phyloP scores from a whole-genome alignment of 2,329 filamentous ascomycete genomes.

The Cladosporium sp. region DNA sequence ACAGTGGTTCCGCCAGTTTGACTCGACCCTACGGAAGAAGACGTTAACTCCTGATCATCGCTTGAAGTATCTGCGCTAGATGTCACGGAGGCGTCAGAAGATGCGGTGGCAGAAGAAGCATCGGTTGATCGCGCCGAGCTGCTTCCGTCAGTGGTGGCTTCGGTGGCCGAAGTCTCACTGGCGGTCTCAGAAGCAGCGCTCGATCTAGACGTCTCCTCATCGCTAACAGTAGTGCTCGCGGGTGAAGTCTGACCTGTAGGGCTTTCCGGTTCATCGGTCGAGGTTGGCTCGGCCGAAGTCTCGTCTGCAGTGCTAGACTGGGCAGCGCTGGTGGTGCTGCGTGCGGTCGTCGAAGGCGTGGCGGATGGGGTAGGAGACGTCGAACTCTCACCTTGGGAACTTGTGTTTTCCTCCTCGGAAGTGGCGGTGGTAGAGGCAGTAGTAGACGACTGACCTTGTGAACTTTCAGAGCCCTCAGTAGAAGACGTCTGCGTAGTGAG shows the following conservation, averaged over 20 bases:
- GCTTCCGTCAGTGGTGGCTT: conserved; percentile 10
- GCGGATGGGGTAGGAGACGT: conserved; percentile 20
- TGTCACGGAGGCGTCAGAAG: conserved; percentile 20
- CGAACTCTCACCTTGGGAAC: conserved; percentile 20
- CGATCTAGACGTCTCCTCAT: conserved; percentile 11
- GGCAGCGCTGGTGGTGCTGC: background rate
- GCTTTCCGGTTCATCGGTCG: conserved; percentile 12
- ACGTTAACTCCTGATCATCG: conserved; percentile 19
- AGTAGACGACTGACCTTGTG: conserved; percentile 27
- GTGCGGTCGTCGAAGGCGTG: conserved; percentile 7
- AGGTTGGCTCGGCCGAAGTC: conserved; percentile 3
- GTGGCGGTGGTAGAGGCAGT: conserved; percentile 16
- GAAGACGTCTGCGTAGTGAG: conserved; percentile 24
- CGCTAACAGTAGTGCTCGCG: conserved; percentile 1
- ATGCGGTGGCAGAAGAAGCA: conserved; percentile 13
- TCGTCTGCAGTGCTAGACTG: conserved; percentile 11
- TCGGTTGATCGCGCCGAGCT: conserved; percentile 11
- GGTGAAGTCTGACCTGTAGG: conserved; percentile 18
- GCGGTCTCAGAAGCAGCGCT: conserved; percentile 11
- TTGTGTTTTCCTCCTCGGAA: conserved; percentile 16
- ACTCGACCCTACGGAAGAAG: conserved; percentile 18
- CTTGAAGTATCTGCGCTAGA: conserved; percentile 13
- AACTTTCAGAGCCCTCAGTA: conserved; percentile 9
- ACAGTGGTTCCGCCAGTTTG: conserved; percentile 24
- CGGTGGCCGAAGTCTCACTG: conserved; percentile 9